phyloP scores from a whole-genome alignment of 805 yeast species.

The Yueomyces sinensis region DNA sequence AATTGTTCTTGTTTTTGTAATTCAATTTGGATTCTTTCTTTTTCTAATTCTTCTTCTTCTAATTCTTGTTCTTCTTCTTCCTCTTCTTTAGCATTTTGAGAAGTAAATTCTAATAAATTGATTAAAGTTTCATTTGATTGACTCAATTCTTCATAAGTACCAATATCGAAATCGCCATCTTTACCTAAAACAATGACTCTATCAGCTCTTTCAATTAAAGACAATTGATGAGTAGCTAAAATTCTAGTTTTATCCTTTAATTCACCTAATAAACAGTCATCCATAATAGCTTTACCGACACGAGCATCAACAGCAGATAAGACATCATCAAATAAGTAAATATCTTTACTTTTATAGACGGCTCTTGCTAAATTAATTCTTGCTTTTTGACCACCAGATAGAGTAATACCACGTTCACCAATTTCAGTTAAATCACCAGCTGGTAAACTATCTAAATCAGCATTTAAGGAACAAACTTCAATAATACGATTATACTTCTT shows the following conservation, averaged over 20 bases:
- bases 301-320: conserved; percentile 79
- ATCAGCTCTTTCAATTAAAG: conserved; percentile 57
- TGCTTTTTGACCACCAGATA: conserved; percentile 87
- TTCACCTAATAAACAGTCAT: conserved; percentile 49
- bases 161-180: conserved; percentile 52
- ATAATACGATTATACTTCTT: conserved; percentile 40
- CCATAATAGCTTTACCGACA: conserved; percentile 70
- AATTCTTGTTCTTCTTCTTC: conserved; percentile 21
- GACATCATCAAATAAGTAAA: conserved; percentile 64
- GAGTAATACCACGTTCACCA: conserved; percentile 75
- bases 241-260: conserved; percentile 50
- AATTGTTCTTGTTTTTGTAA: conserved; percentile 8
- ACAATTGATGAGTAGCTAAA: conserved; percentile 75
- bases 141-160: conserved; percentile 43
- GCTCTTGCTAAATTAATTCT: conserved; percentile 70
- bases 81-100: conserved; percentile 21
- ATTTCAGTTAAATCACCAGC: conserved; percentile 71
- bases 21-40: conserved; percentile 2
- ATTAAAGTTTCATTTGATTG: conserved; percentile 33
- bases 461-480: conserved; percentile 50
- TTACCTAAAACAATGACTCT: conserved; percentile 49
- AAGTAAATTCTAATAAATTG: conserved; percentile 36
- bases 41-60: conserved; percentile 7
- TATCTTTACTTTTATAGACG: conserved; percentile 55
- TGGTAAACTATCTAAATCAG: conserved; percentile 52